Evolutionary conservation across 768 basidiomycete species (phyloP).

Genomic region (Boletales sp.): DNA sequence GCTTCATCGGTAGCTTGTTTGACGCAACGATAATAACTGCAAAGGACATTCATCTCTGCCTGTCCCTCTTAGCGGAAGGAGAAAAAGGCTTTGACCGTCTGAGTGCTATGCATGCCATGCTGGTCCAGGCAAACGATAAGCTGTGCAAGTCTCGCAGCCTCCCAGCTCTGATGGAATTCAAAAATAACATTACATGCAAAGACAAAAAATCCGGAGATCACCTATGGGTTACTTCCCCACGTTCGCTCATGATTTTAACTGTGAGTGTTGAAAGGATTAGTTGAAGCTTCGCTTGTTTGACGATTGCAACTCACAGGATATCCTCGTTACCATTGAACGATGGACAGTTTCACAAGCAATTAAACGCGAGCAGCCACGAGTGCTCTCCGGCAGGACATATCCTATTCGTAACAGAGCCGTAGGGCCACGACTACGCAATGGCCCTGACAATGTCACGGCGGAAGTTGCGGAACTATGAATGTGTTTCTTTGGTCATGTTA

Average conservation of each 20-base stretch:
- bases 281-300: neutral
- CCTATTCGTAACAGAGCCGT: slow-evolving; percentile 13
- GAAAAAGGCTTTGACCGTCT: slow-evolving; percentile 24
- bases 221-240: slow-evolving; percentile 18
- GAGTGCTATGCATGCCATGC: slow-evolving; percentile 34
- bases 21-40: slow-evolving; percentile 17
- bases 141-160: slow-evolving; percentile 28
- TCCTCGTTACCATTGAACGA: slow-evolving; percentile 23
- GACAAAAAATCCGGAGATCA: slow-evolving; percentile 12
- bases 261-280: slow-evolving; percentile 11
- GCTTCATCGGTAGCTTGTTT: slow-evolving; percentile 33
- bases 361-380: slow-evolving; percentile 14
- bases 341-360: slow-evolving; percentile 21
- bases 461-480: slow-evolving; percentile 15
- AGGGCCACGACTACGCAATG: slow-evolving; percentile 26
- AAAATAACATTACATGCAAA: slow-evolving; percentile 8
- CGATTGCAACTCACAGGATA: slow-evolving; percentile 19
- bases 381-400: neutral
- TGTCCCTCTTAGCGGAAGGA: slow-evolving; percentile 21
- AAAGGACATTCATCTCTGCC: slow-evolving; percentile 30
- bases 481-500: slow-evolving; percentile 14
- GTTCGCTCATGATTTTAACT: slow-evolving; percentile 13
- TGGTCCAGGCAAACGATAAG: slow-evolving; percentile 30
- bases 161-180: slow-evolving; percentile 18
- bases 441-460: slow-evolving; percentile 17